Base-by-base conservation (phyloP, 129 eudicot genomes). In the Flaveria ramosissima region DNA sequence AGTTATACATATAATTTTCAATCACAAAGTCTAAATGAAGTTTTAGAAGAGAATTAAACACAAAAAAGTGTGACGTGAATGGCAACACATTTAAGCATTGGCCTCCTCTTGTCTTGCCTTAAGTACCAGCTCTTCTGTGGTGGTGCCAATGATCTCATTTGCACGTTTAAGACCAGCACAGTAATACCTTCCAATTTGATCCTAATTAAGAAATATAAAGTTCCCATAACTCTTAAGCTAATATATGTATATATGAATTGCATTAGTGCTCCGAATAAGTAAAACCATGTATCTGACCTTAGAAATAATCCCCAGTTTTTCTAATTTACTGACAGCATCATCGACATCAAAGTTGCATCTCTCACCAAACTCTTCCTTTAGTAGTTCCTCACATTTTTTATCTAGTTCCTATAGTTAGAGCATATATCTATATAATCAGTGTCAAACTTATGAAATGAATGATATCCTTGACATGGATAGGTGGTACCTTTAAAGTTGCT, bases 81-180 rank as follows among this genome's bases (percentile, higher is more conserved):
- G 67, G 41, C 7, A 36, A 36, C 41, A 36, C 41, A 9, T 63
- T 80, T 80, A 64, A 66, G 79, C 32, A 66, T 61, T 55, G 20
- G 75, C 80, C 71, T 80, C 79, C 75, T 80, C 89, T 61, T 85
- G 88, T 81, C 81, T 87, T 60, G 94, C 97, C 83, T 87, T 91
- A 42, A 91, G 86, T 52, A 93, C 96, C 52, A 91, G 86, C 85
- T 93, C 98, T 81, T 93, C 97, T 15, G 98, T 93, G 17, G 98
- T 93, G 61, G 89, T 91, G 56, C 98, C 98, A 62, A 93, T 93
- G 66, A 93, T 93, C 86, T 91, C 98, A 68, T 93, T 93, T 6
- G 97, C 98, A 32, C 98, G 96, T 91, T 89, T 91, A 17, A 93
- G 88, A 46, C 92, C 86, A 10, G 86, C 89, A 30, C 89, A 81